phyloP scores from a whole-genome alignment of 441 rosid species.

The Gossypium trilobum region DNA sequence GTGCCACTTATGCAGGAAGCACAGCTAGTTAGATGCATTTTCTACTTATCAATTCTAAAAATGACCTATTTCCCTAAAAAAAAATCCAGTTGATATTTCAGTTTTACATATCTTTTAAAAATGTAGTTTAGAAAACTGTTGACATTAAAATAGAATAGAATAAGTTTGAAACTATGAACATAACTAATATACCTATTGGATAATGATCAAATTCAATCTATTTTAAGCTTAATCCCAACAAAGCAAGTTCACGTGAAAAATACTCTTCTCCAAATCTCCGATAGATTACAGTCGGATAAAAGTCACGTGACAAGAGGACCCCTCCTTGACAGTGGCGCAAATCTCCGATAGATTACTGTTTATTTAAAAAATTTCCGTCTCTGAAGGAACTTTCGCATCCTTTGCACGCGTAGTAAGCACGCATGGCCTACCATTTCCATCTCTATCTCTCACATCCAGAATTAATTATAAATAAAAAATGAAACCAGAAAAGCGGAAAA shows the following conservation, averaged over 20 bases:
- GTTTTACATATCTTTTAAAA: too few species aligned
- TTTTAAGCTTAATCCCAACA: background rate
- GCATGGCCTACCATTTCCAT: constrained; percentile 13
- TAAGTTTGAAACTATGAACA: background rate
- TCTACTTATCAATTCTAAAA: too few species aligned
- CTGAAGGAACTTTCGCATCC: background rate
- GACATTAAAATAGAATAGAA: background rate
- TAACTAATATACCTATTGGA: background rate
- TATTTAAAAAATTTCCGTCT: background rate
- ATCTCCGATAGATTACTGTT: background rate
- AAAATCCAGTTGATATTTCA: too few species aligned
- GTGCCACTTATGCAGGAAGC: too few species aligned
- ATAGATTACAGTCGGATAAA: background rate
- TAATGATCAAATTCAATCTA: background rate
- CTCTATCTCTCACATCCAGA: background rate
- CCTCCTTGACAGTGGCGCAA: background rate
- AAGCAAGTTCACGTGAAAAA: background rate
- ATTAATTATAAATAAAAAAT: background rate
- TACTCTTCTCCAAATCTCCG: background rate
- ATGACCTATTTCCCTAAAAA: too few species aligned
- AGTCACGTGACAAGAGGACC: constrained; percentile 7
- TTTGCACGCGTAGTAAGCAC: constrained; percentile 12
- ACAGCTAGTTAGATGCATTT: too few species aligned
- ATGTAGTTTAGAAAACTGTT: background rate
- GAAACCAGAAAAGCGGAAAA: background rate